Evolutionary conservation across 345 rosid species (phyloP).

Genomic region (Melaleuca alternifolia): DNA sequence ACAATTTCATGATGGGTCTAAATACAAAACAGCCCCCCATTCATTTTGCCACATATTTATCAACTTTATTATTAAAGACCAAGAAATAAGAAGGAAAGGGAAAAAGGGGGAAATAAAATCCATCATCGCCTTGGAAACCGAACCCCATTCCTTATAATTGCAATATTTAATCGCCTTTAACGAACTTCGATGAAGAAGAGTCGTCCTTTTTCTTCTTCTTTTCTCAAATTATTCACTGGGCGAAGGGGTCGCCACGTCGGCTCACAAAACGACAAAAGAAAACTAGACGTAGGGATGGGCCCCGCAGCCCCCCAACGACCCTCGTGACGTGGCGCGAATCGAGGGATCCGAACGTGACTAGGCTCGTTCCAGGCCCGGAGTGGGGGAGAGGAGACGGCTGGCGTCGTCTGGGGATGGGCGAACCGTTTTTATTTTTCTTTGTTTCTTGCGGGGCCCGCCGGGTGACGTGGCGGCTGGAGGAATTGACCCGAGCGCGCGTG

Average conservation of each 20-base stretch:
- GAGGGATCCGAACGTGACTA: neutral
- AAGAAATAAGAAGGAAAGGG: neutral
- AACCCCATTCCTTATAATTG: neutral
- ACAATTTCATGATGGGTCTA: neutral
- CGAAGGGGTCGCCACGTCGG: neutral
- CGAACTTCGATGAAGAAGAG: neutral
- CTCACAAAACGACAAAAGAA: neutral
- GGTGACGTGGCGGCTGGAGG: neutral
- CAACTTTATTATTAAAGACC: neutral
- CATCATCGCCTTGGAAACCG: neutral
- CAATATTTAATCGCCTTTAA: neutral
- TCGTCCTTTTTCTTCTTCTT: too few relatives aligned
- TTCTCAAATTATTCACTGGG: too few relatives aligned
- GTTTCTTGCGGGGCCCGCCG: neutral
- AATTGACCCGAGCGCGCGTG: neutral
- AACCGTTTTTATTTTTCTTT: neutral
- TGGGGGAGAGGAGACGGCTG: too few relatives aligned
- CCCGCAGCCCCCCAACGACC: neutral
- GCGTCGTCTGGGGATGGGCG: neutral
- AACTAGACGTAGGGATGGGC: neutral
- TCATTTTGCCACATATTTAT: neutral
- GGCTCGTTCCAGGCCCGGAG: too few relatives aligned
- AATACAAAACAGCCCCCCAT: neutral
- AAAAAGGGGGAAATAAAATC: neutral
- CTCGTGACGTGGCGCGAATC: neutral